Evolutionary conservation across 345 rosid genomes (phyloP).

Genomic region (Syzygium jambos): DNA sequence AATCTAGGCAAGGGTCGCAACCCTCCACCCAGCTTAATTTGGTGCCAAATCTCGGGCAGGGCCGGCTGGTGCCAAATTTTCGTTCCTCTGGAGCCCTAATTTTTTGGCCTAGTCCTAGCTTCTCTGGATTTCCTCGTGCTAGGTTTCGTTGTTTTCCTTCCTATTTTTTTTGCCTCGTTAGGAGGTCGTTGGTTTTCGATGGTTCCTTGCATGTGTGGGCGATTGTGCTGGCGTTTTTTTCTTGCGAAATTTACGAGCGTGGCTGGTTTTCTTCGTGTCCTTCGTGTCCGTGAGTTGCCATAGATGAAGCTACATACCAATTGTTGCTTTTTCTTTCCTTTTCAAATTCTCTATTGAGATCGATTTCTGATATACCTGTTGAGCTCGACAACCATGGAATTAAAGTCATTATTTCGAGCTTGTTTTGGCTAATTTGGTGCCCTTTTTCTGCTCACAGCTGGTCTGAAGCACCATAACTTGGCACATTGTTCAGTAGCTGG

Average conservation of each 20-base stretch:
- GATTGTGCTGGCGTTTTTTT: not conserved
- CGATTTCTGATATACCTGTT: not conserved
- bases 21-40: too few relatives aligned
- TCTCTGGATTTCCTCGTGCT: not conserved
- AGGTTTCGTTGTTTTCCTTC: not conserved
- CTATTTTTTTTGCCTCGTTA: not conserved
- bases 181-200: not conserved
- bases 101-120: too few relatives aligned
- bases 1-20: too few relatives aligned
- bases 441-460: too few relatives aligned
- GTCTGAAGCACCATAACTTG: too few relatives aligned
- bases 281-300: not conserved
- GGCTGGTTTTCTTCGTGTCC: not conserved
- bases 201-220: not conserved
- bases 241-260: not conserved
- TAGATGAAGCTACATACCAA: not conserved
- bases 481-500: not conserved
- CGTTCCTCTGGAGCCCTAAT: too few relatives aligned
- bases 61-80: too few relatives aligned
- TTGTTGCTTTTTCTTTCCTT: not conserved
- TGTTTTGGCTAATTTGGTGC: too few relatives aligned
- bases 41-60: not conserved
- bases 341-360: not conserved
- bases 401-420: too few relatives aligned
- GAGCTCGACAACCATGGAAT: not conserved